Base-by-base conservation (phyloP, 306 rosid species). In the Castanea sativa region DNA sequence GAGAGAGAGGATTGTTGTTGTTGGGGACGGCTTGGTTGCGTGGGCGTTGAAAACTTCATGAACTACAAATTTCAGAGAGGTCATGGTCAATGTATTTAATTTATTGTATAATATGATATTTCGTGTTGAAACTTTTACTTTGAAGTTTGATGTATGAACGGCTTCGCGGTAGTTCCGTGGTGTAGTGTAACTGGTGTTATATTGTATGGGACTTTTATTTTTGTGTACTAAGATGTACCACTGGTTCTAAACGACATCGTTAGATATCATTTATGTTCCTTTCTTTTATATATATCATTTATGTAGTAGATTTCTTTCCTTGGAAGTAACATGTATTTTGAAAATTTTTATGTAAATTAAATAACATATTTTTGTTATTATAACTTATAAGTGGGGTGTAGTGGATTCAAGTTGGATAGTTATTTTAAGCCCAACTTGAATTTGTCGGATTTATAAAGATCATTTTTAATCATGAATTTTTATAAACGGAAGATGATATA, bases 121-220 rank as follows among this genome's bases (percentile, higher is more conserved):
- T 32, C 84, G 69, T 49, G 81, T 67, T 73, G 84, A 76, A 69
- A 60, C 4, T 15, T 60, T 29, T 60, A 12, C 27, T 60, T 13
- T 2, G 15, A 30, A 52, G 2, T n/a, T 49, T 71, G 38, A 43
- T 49, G 12, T 58, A 19, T 63, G 25, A 23, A 60, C 33, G 33
- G 30, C 16, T 12, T 13, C 8, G 33, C 4, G 8, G 67, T 4
- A 59, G 1, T 12, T 59, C 30, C 64, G 30, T 23, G 32, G 12
- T 23, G 65, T 5, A 2, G 12, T 23, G 65, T 2, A 7, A 57
- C 3, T 10, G 27, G 27, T 25, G 35, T 32, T 32, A 4, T 32
- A 32, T 32, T 32, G 4, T 5, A 5, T 5, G 41, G 0, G 8
- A 23, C 64, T 58, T 21, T 49, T 13, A 8, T 41, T 7, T 38